Evolutionary conservation across 2,329 filamentous ascomycete genomes (phyloP).

Genomic region (Penicillium sp.): DNA sequence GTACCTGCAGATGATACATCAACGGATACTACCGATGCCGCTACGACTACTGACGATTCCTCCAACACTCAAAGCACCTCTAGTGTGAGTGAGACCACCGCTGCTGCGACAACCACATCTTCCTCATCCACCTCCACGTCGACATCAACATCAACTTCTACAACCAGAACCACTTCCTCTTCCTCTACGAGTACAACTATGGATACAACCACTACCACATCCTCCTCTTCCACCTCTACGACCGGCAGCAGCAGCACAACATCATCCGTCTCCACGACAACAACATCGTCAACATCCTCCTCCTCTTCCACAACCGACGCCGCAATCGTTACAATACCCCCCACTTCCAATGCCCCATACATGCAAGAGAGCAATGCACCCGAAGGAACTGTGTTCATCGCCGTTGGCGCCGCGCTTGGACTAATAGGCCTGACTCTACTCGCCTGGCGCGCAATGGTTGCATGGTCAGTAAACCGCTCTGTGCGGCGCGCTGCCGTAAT

Average conservation of each 20-base stretch:
- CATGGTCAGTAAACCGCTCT: slow-evolving; percentile 86
- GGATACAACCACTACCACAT: slow-evolving; percentile 19
- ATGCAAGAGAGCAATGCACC: slow-evolving; percentile 85
- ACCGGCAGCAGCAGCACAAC: slow-evolving; percentile 17
- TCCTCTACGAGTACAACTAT: slow-evolving; percentile 19
- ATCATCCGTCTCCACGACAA: slow-evolving; percentile 20
- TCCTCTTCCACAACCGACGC: slow-evolving; percentile 58
- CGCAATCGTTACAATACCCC: slow-evolving; percentile 74
- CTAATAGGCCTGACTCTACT: slow-evolving; percentile 79
- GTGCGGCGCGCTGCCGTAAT: slow-evolving; percentile 81
- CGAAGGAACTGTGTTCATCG: slow-evolving; percentile 94
- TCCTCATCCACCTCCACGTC: slow-evolving; percentile 10
- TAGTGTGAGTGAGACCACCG: slow-evolving; percentile 18
- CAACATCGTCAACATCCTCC: slow-evolving; percentile 43
- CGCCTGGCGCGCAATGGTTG: slow-evolving; percentile 82
- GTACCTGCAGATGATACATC: slow-evolving; percentile 20
- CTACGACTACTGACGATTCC: slow-evolving; percentile 26
- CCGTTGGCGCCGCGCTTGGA: slow-evolving; percentile 82
- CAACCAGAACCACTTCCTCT: slow-evolving; percentile 11
- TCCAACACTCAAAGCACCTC: slow-evolving; percentile 23
- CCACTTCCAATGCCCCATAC: slow-evolving; percentile 80
- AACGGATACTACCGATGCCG: slow-evolving; percentile 17
- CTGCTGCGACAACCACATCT: slow-evolving; percentile 15
- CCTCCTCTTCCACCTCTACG: slow-evolving; percentile 25
- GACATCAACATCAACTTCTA: slow-evolving; percentile 14